Conservation (phyloP, 495 filamentous ascomycete species). For the Aspergillus cristatus region DNA sequence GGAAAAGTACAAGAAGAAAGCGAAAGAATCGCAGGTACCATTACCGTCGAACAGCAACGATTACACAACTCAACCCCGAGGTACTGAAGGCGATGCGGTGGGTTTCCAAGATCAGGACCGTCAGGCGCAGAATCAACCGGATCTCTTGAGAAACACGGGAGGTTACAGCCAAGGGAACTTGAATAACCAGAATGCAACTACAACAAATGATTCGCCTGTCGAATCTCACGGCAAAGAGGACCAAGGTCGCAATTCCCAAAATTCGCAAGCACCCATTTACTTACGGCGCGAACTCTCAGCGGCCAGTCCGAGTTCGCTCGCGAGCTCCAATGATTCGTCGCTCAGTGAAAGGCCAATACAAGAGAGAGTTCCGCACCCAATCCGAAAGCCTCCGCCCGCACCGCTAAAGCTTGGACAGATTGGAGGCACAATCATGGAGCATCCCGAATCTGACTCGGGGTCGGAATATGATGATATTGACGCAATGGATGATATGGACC, state of each 20-base stretch:
- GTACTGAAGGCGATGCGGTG: conserved; percentile 1
- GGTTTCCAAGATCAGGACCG: no score
- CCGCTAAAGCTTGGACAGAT: conserved; percentile 61
- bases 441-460: conserved; percentile 49
- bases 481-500: conserved; percentile 55
- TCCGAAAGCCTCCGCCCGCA: conserved; percentile 74
- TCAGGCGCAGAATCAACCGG: not conserved
- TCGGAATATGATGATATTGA: conserved; percentile 78
- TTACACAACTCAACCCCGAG: conserved; percentile 3
- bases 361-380: conserved; percentile 41
- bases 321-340: conserved; percentile 8
- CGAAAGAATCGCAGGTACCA: conserved; percentile 62
- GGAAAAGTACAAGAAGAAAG: conserved; percentile 81
- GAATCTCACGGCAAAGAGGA: no score
- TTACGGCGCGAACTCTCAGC: conserved; percentile 9
- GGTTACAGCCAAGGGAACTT: no score
- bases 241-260: conserved; percentile 1
- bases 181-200: no score
- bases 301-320: conserved; percentile 10
- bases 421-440: conserved; percentile 30
- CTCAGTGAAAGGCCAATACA: conserved; percentile 8
- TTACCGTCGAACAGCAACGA: conserved; percentile 28
- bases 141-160: not conserved
- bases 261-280: conserved; percentile 6
- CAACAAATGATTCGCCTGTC: no score